These are phyloP conservation scores for Durotheca rogersii DNA, from an alignment of 495 filamentous ascomycete genomes.

Conservation along the genomic window DNA sequence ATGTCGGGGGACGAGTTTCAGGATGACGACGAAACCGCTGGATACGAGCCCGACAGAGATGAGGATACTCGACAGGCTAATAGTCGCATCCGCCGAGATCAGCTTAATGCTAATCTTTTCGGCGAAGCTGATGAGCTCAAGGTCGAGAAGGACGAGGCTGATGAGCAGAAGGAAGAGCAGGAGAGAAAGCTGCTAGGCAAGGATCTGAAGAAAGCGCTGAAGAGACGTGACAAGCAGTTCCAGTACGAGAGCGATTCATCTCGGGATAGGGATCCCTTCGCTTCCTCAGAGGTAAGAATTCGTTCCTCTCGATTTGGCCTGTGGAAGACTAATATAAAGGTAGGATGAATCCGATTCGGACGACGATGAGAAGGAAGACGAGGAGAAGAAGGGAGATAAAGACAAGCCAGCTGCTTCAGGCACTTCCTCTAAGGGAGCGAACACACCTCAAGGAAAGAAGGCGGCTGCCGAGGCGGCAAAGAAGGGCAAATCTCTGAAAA, in stretches of 20 bases:
- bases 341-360: constrained; percentile 41
- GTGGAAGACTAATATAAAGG: constrained; percentile 17
- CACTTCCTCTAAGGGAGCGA: constrained; percentile 68
- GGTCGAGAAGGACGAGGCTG: constrained; percentile 74
- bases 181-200: constrained; percentile 69
- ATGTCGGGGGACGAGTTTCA: constrained; percentile 53
- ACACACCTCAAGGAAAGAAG: constrained; percentile 69
- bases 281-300: constrained; percentile 49
- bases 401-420: constrained; percentile 57
- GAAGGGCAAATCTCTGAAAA: constrained; percentile 72
- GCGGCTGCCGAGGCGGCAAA: constrained; percentile 54
- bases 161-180: constrained; percentile 66
- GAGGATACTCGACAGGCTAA: constrained; percentile 87
- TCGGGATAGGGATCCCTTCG: constrained; percentile 73
- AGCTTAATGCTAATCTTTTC: constrained; percentile 83
- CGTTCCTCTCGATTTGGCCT: neutral
- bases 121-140: constrained; percentile 81
- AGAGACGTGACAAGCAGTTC: constrained; percentile 79
- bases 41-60: constrained; percentile 75
- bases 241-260: constrained; percentile 80
- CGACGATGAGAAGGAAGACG: constrained; percentile 49
- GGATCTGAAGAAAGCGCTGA: constrained; percentile 71
- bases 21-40: constrained; percentile 84
- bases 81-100: constrained; percentile 81
- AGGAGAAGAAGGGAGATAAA: constrained; percentile 60